Evolutionary conservation across 164 flowering plant species (phyloP).

Genomic region (Umbellularia californica): DNA sequence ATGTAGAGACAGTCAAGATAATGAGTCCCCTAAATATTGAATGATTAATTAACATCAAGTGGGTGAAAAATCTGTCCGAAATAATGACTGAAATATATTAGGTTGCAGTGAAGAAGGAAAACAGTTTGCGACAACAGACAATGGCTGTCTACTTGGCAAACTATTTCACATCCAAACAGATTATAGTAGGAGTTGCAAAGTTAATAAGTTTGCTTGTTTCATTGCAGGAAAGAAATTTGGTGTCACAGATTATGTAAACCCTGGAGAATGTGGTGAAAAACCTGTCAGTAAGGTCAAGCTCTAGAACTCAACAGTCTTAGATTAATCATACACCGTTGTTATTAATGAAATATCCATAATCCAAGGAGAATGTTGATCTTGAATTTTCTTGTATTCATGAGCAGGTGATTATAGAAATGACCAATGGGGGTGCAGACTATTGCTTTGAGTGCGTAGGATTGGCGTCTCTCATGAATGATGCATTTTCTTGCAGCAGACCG

Average conservation of each 20-base stretch:
- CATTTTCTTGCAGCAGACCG: constrained; percentile 40
- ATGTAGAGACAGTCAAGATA: too few species aligned
- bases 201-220: not conserved
- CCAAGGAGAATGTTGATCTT: not conserved
- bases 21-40: too few species aligned
- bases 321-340: not conserved
- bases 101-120: too few species aligned
- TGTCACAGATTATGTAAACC: constrained; percentile 60
- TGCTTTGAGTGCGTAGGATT: constrained; percentile 77
- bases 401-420: constrained; percentile 62
- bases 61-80: too few species aligned
- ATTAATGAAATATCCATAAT: not conserved
- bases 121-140: too few species aligned
- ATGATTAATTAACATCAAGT: too few species aligned
- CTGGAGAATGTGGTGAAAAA: constrained; percentile 34
- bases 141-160: too few species aligned
- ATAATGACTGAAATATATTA: too few species aligned
- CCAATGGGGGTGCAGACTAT: constrained; percentile 75
- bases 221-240: constrained; percentile 58
- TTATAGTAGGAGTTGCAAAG: too few species aligned
- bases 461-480: constrained; percentile 55
- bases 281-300: constrained; percentile 38
- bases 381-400: not conserved
- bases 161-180: too few species aligned
- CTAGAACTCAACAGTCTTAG: not conserved